Evolutionary conservation across 2,329 filamentous ascomycete genomes (phyloP), one percentile per base, ranked within the genome.

Genomic region (Ophiosphaerella narmari): DNA sequence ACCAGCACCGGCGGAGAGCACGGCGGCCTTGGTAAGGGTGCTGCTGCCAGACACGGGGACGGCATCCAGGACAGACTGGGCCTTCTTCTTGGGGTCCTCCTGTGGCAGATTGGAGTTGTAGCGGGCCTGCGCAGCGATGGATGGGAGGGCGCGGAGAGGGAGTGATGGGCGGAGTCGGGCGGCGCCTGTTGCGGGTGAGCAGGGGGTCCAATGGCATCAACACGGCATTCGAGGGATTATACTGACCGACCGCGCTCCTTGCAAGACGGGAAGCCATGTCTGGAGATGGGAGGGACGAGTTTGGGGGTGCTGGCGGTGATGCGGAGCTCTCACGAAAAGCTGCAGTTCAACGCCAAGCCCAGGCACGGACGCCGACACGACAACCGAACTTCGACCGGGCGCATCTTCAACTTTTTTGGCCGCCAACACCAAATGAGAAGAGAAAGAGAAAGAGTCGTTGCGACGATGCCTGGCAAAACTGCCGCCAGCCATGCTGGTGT

Each of bases 201-300:
- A 54, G 14, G 48, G 39, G 56, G 60, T 59, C 65, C 76, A 77
- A 80, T 78, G 74, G 73, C 67, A 67, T 65, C 55, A 57, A 36
- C 54, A 43, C 18, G n/a, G 37, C 54, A 55, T 66, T 54, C 44
- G 52, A 32, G 45, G 55, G 54, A 52, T 54, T 52, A 42, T 64
- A 86, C 91, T 78, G 86, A 97, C 93, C 90, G 81, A 93, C 82
- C 81, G 91, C 91, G 85, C 87, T 92, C 86, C 90, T 91, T 85
- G 88, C 91, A 82, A 97, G 85, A 84, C 92, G 91, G 80, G 91
- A 96, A 84, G 93, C 93, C 93, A 97, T 97, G 89, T 82, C 89
- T 78, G 84, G 41, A 57, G 71, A 74, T 74, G 70, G 60, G 70
- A 69, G 69, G 66, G 68, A 67, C 63, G 68, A 74, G 66, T 62